Conservation (phyloP, 768 basidiomycete genomes). For the Thelephora ganbajun region DNA sequence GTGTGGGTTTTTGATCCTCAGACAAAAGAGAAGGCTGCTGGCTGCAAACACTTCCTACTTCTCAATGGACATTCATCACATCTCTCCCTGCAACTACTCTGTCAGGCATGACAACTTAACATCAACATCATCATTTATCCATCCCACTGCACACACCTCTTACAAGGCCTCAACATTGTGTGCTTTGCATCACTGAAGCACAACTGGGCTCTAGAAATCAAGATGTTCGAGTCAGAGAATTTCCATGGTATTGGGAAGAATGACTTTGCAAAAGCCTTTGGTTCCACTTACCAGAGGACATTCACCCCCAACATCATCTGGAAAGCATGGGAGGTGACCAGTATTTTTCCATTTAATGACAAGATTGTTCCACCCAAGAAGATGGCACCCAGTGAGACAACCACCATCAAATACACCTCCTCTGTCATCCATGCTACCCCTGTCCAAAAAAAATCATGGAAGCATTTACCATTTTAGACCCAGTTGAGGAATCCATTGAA, state of each 20-base stretch:
- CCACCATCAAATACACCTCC: too few species aligned
- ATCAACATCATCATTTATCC: conserved; percentile 26
- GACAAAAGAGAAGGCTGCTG: conserved; percentile 22
- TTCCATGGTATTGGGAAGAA: conserved; percentile 5
- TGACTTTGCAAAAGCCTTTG: conserved; percentile 9
- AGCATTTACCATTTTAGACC: too few species aligned
- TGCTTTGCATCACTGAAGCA: conserved; percentile 28
- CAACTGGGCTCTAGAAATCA: conserved; percentile 4
- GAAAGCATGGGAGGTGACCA: conserved; percentile 8
- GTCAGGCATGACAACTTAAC: conserved; percentile 20
- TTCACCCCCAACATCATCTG: conserved; percentile 9
- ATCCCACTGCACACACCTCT: conserved; percentile 25
- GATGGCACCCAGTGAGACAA: conserved; percentile 10
- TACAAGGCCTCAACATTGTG: conserved; percentile 31
- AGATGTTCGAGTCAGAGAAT: conserved; percentile 4
- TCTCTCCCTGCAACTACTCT: conserved; percentile 19
- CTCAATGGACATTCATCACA: conserved; percentile 32
- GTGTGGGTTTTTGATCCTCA: conserved; percentile 17
- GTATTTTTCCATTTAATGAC: conserved; percentile 10
- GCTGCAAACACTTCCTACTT: conserved; percentile 17
- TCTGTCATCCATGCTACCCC: too few species aligned
- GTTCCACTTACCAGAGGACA: conserved; percentile 4
- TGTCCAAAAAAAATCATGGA: too few species aligned
- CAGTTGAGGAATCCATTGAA: too few species aligned
- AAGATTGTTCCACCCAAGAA: conserved; percentile 6